phyloP scores from a whole-genome alignment of 345 rosid species.

The Mangifera indica region DNA sequence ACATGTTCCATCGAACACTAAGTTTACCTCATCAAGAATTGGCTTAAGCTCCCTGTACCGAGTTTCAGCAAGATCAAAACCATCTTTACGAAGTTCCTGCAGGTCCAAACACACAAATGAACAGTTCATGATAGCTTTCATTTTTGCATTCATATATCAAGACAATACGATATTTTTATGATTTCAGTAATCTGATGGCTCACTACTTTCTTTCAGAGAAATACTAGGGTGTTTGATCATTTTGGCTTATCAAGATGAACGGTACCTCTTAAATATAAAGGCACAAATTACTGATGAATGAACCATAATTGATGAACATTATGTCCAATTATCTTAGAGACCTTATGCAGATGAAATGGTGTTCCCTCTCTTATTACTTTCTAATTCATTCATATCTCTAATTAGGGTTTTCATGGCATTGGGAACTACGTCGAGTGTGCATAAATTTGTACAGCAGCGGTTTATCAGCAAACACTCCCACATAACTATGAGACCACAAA shows the following conservation, averaged over 20 bases:
- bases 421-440: no score
- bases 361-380: background rate
- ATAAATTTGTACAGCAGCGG: background rate
- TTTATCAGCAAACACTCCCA: background rate
- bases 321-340: background rate
- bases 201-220: background rate
- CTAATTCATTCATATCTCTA: background rate
- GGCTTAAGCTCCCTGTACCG: slow-evolving; percentile 90
- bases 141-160: background rate
- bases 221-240: background rate
- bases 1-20: background rate
- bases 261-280: background rate
- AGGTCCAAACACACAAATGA: slow-evolving; percentile 18
- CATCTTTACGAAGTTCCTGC: slow-evolving; percentile 95
- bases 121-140: background rate
- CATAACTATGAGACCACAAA: background rate
- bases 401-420: background rate
- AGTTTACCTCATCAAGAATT: slow-evolving; percentile 78
- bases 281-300: background rate
- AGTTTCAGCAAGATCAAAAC: slow-evolving; percentile 88
- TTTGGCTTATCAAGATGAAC: background rate
- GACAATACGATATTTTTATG: background rate
- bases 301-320: background rate
- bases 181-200: background rate
- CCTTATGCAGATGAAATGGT: background rate